These are phyloP conservation scores for Coemansia sp. DNA, from an alignment of 192 early-diverging fungal species.

Conservation along the genomic window DNA sequence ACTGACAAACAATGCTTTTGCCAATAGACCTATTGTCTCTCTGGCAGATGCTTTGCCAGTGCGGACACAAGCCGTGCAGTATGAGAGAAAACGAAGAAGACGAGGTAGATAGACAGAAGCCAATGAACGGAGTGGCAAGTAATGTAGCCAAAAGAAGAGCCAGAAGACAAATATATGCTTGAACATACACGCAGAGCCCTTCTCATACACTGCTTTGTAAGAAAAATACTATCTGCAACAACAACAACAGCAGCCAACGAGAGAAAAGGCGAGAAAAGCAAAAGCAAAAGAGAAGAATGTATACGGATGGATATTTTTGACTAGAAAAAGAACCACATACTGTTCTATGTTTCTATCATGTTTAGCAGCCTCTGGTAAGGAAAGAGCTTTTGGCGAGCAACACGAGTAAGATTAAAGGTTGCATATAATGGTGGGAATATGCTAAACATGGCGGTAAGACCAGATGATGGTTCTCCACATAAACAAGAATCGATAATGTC, in stretches of 20 bases:
- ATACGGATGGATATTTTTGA: neutral
- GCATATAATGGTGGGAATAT: conserved; percentile 5
- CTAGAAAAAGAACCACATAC: neutral
- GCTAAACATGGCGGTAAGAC: conserved; percentile 10
- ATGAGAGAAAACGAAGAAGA: neutral
- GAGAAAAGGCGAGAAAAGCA: neutral
- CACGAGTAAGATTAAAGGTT: neutral
- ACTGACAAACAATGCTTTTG: neutral
- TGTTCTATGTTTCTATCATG: neutral
- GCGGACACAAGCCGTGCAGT: neutral
- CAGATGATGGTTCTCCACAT: conserved; percentile 1
- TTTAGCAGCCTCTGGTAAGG: neutral
- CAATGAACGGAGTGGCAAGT: neutral
- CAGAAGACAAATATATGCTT: neutral
- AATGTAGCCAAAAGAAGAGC: neutral
- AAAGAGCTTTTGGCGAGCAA: neutral
- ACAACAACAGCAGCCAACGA: neutral
- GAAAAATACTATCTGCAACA: neutral
- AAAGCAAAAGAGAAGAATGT: neutral
- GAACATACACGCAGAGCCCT: neutral
- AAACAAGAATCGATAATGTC: neutral
- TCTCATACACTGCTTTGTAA: neutral
- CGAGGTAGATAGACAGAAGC: neutral
- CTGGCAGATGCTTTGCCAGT: neutral
- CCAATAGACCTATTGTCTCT: too few relatives aligned